Percentiles rank a stretch among this genome's conserved stretches.
These are phyloP conservation scores for Lachnellula arida DNA, from an alignment of 2,329 filamentous ascomycete species.

Conservation along the genomic window DNA sequence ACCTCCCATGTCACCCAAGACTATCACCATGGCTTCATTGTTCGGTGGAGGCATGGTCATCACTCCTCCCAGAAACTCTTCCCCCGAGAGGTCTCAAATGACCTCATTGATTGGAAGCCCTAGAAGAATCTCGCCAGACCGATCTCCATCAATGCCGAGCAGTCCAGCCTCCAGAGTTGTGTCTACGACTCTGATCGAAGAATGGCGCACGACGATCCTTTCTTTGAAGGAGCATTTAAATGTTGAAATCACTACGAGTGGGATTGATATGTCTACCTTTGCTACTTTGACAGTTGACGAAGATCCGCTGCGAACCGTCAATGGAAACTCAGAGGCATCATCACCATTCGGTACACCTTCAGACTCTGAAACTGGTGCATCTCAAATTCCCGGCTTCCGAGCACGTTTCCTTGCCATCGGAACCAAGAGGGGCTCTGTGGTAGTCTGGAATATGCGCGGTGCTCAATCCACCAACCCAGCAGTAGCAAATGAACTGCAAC, in stretches of 20 bases:
- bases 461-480: conserved; percentile 49
- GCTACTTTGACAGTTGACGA: conserved; percentile 69
- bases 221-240: conserved; percentile 55
- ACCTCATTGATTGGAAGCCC: conserved; percentile 24
- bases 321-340: conserved; percentile 36
- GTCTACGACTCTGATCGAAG: conserved; percentile 43
- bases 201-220: conserved; percentile 63
- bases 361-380: conserved; percentile 25
- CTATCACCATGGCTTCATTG: conserved; percentile 27
- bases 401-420: conserved; percentile 78
- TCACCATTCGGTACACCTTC: conserved; percentile 26
- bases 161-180: conserved; percentile 19
- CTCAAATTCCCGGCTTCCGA: conserved; percentile 78
- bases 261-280: conserved; percentile 70
- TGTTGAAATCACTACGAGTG: conserved; percentile 62
- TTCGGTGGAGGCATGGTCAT: conserved; percentile 29
- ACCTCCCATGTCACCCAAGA: conserved; percentile 21
- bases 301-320: conserved; percentile 65
- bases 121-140: conserved; percentile 15
- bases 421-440: conserved; percentile 69
- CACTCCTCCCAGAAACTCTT: conserved; percentile 19
- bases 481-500: conserved; percentile 55
- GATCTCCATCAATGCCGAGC: conserved; percentile 24
- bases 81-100: conserved; percentile 18
- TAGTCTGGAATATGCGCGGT: conserved; percentile 82